Conservation (phyloP, 495 filamentous ascomycete genomes). For the Xylaria scruposa region DNA sequence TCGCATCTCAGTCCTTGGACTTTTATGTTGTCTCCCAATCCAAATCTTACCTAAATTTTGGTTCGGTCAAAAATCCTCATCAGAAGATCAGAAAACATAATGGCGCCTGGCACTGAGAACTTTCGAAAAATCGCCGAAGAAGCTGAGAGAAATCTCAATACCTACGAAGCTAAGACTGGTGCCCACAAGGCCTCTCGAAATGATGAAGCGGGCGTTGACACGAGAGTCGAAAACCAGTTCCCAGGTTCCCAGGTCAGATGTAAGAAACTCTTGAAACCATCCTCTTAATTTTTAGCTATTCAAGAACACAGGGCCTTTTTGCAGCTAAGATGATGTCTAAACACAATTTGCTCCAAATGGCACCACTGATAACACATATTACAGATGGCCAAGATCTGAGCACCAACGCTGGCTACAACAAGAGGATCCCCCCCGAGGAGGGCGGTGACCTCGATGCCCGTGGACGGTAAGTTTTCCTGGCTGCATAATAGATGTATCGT, state of each 20-base stretch:
- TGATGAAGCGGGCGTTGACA: constrained; percentile 44
- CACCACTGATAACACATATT: constrained; percentile 17
- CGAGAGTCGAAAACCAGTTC: constrained; percentile 42
- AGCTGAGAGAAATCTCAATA: constrained; percentile 58
- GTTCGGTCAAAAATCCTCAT: too few species aligned
- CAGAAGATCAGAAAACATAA: too few species aligned
- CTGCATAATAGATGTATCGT: background rate
- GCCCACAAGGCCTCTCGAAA: constrained; percentile 29
- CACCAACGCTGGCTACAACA: constrained; percentile 46
- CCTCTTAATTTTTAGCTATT: too few species aligned
- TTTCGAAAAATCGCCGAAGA: constrained; percentile 47
- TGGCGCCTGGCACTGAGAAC: constrained; percentile 32
- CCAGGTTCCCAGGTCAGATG: constrained; percentile 24
- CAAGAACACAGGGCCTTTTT: too few species aligned
- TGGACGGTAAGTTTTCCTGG: constrained; percentile 39
- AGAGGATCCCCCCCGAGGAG: constrained; percentile 46
- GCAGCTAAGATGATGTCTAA: too few species aligned
- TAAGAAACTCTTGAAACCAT: background rate
- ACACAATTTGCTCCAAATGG: background rate
- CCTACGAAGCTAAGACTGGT: constrained; percentile 51
- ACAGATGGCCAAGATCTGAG: constrained; percentile 41
- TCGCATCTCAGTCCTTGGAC: background rate
- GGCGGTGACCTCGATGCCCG: constrained; percentile 47
- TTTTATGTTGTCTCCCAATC: background rate
- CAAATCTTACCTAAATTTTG: background rate